A percentile compares a stretch with the other conserved stretches of the same genome.
These are phyloP conservation scores for Lodderomyces pseudojiufengensis DNA, from an alignment of 1,139 yeast species.

Conservation along the genomic window DNA sequence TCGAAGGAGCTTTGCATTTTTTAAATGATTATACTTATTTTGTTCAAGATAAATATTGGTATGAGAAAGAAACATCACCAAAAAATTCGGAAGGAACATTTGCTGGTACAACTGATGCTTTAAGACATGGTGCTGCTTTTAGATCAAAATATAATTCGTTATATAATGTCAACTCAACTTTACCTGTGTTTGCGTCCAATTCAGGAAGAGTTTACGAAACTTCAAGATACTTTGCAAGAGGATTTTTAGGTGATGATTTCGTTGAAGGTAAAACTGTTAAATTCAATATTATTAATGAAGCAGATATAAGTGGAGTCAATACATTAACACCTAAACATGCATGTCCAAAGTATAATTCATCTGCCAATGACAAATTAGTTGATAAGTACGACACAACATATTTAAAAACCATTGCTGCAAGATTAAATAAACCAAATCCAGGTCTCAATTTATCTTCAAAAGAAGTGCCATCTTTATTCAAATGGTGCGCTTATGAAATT, in stretches of 20 bases:
- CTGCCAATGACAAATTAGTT: constrained; percentile 9
- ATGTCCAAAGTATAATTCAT: constrained; percentile 22
- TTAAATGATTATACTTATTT: constrained; percentile 33
- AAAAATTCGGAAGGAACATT: constrained; percentile 25
- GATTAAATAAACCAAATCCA: constrained; percentile 31
- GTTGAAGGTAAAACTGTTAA: constrained; percentile 19
- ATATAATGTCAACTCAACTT: constrained; percentile 16
- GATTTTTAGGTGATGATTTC: constrained; percentile 28
- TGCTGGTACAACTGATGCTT: constrained; percentile 32
- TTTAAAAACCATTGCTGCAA: constrained; percentile 31
- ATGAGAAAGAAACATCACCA: constrained; percentile 31
- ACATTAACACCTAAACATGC: constrained; percentile 30
- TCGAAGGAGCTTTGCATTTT: constrained; percentile 30
- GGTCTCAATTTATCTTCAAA: constrained; percentile 33
- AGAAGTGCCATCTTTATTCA: constrained; percentile 40
- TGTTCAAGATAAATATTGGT: constrained; percentile 22
- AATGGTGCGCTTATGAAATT: constrained; percentile 54
- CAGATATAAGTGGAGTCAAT: constrained; percentile 29
- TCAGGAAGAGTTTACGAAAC: constrained; percentile 31
- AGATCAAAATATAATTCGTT: constrained; percentile 31
- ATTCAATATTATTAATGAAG: constrained; percentile 26
- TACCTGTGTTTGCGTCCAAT: constrained; percentile 34
- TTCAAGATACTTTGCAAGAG: constrained; percentile 29
- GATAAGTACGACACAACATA: constrained; percentile 19
- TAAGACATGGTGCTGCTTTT: constrained; percentile 32